Evolutionary conservation across 2,329 filamentous ascomycete genomes (phyloP).

Genomic region (Epicoccum sorghinum): DNA sequence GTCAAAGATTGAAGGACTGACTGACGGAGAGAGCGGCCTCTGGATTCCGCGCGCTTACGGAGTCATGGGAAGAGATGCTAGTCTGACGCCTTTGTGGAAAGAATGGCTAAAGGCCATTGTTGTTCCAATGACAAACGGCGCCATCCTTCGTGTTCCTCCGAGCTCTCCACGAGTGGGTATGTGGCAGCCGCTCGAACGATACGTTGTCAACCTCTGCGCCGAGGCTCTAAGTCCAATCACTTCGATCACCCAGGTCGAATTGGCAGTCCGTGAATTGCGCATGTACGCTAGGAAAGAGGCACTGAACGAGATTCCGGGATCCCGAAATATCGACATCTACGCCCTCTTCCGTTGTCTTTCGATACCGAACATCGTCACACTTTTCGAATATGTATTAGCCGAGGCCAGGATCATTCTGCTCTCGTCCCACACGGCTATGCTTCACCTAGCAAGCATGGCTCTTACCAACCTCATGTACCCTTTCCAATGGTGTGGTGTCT

Average conservation of each 20-base stretch:
- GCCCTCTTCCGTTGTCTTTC: slow-evolving; percentile 89
- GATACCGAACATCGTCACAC: slow-evolving; percentile 86
- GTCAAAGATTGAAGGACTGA: slow-evolving; percentile 95
- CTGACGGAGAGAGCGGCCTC: slow-evolving; percentile 90
- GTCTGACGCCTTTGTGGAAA: slow-evolving; percentile 93
- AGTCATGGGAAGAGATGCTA: slow-evolving; percentile 82
- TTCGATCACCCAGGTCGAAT: slow-evolving; percentile 94
- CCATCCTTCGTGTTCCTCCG: slow-evolving; percentile 78
- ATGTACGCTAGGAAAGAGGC: slow-evolving; percentile 94
- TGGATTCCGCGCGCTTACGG: slow-evolving; percentile 96
- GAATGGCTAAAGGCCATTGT: slow-evolving; percentile 94
- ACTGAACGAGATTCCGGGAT: slow-evolving; percentile 88
- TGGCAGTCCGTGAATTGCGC: slow-evolving; percentile 85
- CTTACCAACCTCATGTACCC: slow-evolving; percentile 85
- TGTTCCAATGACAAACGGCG: slow-evolving; percentile 94
- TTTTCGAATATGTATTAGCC: slow-evolving; percentile 91
- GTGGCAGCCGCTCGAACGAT: slow-evolving; percentile 96
- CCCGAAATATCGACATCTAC: slow-evolving; percentile 89
- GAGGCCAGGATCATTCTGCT: slow-evolving; percentile 96
- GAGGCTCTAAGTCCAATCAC: slow-evolving; percentile 91
- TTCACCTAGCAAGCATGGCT: slow-evolving; percentile 91
- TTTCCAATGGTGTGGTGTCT: slow-evolving; percentile 89
- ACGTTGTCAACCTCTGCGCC: slow-evolving; percentile 95
- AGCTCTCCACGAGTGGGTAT: slow-evolving; percentile 89
- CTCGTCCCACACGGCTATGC: slow-evolving; percentile 94